Conservation (phyloP, 306 rosid species). For the Lathyrus oleraceus region DNA sequence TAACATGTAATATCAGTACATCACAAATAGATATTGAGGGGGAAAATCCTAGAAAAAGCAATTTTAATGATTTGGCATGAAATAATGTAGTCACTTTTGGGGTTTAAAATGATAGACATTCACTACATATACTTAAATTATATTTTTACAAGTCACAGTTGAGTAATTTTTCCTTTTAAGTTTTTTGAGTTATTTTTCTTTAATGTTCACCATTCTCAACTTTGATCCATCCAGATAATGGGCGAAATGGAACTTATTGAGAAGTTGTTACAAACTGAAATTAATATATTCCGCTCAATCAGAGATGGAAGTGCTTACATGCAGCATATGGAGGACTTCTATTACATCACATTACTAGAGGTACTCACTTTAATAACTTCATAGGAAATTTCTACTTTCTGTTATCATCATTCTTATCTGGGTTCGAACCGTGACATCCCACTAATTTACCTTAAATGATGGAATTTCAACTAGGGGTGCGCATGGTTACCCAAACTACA, state of each 20-base stretch:
- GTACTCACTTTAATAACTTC: slow-evolving; percentile 39
- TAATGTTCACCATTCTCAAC: slow-evolving; percentile 14
- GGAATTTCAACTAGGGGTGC: too few species aligned
- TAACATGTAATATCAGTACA: too few species aligned
- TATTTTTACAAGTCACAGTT: background rate
- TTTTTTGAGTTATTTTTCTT: slow-evolving; percentile 5
- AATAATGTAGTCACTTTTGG: too few species aligned
- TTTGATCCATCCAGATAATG: slow-evolving; percentile 66
- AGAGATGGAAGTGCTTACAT: slow-evolving; percentile 94
- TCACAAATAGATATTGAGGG: too few species aligned
- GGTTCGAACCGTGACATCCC: too few species aligned
- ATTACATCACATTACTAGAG: slow-evolving; percentile 86
- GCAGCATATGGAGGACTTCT: slow-evolving; percentile 99
- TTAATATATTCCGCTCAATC: slow-evolving; percentile 81
- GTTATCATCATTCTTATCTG: background rate
- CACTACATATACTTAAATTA: background rate
- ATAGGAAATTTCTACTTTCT: background rate
- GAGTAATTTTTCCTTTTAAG: slow-evolving; percentile 2
- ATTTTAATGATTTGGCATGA: too few species aligned
- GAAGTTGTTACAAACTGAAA: slow-evolving; percentile 83
- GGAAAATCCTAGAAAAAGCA: too few species aligned
- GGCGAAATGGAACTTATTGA: slow-evolving; percentile 92
- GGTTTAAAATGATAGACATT: background rate
- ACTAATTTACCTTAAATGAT: too few species aligned
- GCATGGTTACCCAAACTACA: too few species aligned